Evolutionary conservation across 2,329 filamentous ascomycete genomes (phyloP), one percentile per base, ranked within the genome.

Genomic region (Diaporthe nobilis): DNA sequence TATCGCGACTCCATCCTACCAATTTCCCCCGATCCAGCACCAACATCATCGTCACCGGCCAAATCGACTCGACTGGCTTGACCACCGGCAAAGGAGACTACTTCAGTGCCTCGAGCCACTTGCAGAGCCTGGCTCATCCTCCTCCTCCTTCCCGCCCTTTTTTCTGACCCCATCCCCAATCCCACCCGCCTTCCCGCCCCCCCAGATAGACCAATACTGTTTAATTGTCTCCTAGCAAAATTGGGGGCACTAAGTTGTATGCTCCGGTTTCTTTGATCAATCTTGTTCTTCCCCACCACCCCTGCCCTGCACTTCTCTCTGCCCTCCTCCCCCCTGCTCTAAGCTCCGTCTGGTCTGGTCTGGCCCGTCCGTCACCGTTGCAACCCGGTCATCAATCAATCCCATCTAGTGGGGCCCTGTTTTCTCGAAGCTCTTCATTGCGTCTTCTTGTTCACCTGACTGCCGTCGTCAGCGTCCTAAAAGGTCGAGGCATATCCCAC

Each of bases 401-500:
- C 22, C 28, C 65, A 12, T 20, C 47, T 53, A 25, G 65, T 68
- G 65, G 65, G 47, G 31, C 31, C 65, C 10, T 51, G 47, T 39
- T 25, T 68, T 53, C 65, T 68, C 47, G 65, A 53, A 68, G 47
- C 31, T 53, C 34, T 53, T 17, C 13, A 20, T 53, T 67, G 44
- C 60, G 42, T n/a, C 63, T 31, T 51, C 63, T 25, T 34, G 28
- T 68, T 37, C 44, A 22, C 37, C 31, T 34, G 28, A 68, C 22
- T 53, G 47, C 31, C 65, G 31, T 25, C 65, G 9, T 37, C 47
- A 37, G 13, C 13, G 13, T 37, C 31, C 31, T 68, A 49, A 68
- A 68, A 68, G 53, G 65, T 68, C 44, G 65, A 53, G 65, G 47
- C 65, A 68, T 68, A 68, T 68, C 65, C 47, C 65, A 53, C 65